Evolutionary conservation across 345 rosid species (phyloP), one percentile per base, ranked within the genome.

Genomic region (Citrus sinensis): DNA sequence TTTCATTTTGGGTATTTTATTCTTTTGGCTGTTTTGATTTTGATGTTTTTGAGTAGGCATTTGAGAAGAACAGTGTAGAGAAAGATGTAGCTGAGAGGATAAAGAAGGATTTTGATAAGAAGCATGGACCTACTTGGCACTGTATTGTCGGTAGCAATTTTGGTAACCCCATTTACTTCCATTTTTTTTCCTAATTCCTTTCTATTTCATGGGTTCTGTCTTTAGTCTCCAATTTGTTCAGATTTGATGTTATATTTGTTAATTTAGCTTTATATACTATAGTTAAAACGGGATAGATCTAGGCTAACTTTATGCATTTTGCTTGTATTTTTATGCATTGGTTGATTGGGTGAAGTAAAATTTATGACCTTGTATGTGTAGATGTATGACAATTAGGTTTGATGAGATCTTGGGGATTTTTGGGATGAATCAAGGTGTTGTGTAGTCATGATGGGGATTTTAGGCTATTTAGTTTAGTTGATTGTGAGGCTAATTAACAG

Each of bases 81-180:
- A 96, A 96, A 86, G 99, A 92, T 79, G 93, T 94, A 34, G 99
- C 99, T 1, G 99, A 96, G 94, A 87, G 85, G 75, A 95, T 95
- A 75, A 95, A 95, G 90, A 95, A 95, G 89, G 99, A 93, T 85
- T 95, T 95, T 80, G 99, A 95, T 82, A 91, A 82, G 86, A 93
- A 81, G 82, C 96, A 95, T 65, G 99, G 99, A 34, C 92, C 95
- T 77, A 96, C 99, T 81, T 96, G 99, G 99, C 99, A 96, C 86
- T 96, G 99, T 92, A 96, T 96, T 75, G 99, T 96, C 27, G 98
- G 99, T 77, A 93, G 97, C 80, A 96, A 96, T 90, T 96, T 96
- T 68, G 99, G 99, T 96, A 86, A 84, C 80, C 73, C 76, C 34
- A 67, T 67, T 55, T 79, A 60, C 61, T 75, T 75, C 74, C 32